phyloP scores from a whole-genome alignment of 164 flowering plant genomes.

The Warburgia ugandensis region DNA sequence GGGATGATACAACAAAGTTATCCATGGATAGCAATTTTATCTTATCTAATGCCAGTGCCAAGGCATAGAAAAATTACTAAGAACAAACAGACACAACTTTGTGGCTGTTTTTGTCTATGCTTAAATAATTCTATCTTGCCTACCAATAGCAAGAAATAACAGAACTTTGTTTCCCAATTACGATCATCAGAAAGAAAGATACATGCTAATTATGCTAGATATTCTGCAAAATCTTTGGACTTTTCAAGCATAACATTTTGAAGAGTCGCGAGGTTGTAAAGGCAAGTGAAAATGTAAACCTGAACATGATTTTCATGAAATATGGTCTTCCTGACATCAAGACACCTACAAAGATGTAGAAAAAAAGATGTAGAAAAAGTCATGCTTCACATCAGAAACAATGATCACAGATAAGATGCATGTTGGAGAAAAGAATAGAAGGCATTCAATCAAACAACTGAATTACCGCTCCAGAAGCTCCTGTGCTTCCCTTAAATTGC shows the following conservation, averaged over 20 bases:
- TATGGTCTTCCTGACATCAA: conserved; percentile 49
- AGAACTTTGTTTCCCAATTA: too few relatives aligned
- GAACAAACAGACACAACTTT: too few relatives aligned
- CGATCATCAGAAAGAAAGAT: too few relatives aligned
- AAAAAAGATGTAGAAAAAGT: neutral
- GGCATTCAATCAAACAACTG: neutral
- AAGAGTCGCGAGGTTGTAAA: neutral
- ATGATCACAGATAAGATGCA: neutral
- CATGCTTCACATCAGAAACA: neutral
- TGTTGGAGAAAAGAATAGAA: neutral
- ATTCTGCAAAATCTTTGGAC: too few relatives aligned
- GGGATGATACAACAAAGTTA: too few relatives aligned
- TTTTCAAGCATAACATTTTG: neutral
- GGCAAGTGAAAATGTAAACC: conserved; percentile 31
- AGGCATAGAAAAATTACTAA: too few relatives aligned
- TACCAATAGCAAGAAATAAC: too few relatives aligned
- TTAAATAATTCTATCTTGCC: too few relatives aligned
- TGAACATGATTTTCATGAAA: conserved; percentile 66
- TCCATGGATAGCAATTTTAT: too few relatives aligned
- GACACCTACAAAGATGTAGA: conserved; percentile 46
- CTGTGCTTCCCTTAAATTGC: conserved; percentile 56
- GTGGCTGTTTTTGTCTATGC: too few relatives aligned
- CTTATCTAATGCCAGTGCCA: too few relatives aligned
- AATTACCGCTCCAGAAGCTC: conserved; percentile 62
- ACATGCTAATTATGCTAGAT: too few relatives aligned